Evolutionary conservation across 2,329 filamentous ascomycete genomes (phyloP).

Genomic region (Tolypocladium pustulatum): DNA sequence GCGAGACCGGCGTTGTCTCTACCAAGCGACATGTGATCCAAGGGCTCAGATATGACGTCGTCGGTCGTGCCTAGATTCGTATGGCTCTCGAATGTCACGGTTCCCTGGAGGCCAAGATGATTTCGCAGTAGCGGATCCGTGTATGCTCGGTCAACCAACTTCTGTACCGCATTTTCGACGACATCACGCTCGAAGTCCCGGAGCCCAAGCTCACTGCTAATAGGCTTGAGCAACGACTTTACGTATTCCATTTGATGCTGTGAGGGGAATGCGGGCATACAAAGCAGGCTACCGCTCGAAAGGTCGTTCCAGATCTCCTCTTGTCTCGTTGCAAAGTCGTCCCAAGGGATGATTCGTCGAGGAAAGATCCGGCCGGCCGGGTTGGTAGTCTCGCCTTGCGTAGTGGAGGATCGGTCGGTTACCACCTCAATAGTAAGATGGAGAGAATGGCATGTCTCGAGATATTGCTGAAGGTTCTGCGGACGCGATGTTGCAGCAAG

Average conservation of each 20-base stretch:
- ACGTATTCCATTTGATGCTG: neutral
- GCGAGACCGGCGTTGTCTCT: no score
- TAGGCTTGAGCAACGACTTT: neutral
- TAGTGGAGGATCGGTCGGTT: slow-evolving; percentile 19
- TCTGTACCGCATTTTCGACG: slow-evolving; percentile 20
- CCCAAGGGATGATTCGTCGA: slow-evolving; percentile 23
- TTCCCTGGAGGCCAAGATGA: slow-evolving; percentile 18
- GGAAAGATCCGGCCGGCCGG: slow-evolving; percentile 21
- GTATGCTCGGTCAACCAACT: slow-evolving; percentile 22
- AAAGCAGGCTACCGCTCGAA: no score
- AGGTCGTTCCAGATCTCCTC: neutral
- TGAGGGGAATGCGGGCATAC: no score
- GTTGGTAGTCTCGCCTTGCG: slow-evolving; percentile 21
- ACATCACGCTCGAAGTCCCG: slow-evolving; percentile 19
- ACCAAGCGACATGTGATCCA: slow-evolving; percentile 14
- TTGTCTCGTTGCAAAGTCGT: slow-evolving; percentile 16
- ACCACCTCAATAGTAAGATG: slow-evolving; percentile 16
- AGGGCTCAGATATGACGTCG: slow-evolving; percentile 11
- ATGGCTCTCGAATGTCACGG: slow-evolving; percentile 25
- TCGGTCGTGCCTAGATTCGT: slow-evolving; percentile 18
- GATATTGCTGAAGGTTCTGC: slow-evolving; percentile 16
- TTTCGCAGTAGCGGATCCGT: no score
- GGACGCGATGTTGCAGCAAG: slow-evolving; percentile 8
- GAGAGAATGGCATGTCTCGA: slow-evolving; percentile 22
- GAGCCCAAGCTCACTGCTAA: neutral